A percentile compares a stretch with the other conserved stretches of the same genome.
These are phyloP conservation scores for Echium plantagineum DNA, from an alignment of 257 asterid genomes.

Conservation along the genomic window DNA sequence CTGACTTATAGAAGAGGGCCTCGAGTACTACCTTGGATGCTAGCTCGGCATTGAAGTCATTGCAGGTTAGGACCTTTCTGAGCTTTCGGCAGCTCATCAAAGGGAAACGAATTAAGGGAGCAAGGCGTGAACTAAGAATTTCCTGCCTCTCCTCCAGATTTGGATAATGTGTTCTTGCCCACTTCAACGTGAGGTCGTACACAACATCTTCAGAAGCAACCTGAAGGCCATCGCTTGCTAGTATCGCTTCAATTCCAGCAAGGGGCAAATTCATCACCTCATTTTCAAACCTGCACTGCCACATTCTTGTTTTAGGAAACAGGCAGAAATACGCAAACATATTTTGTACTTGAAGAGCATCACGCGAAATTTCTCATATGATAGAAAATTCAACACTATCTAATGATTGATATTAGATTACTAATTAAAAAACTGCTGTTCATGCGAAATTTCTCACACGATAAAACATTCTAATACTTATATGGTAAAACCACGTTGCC, in stretches of 20 bases:
- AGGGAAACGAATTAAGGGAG: constrained; percentile 15
- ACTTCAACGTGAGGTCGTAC: constrained; percentile 11
- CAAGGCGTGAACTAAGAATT: constrained; percentile 7
- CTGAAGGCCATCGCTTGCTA: constrained; percentile 13
- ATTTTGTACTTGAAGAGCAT: no score
- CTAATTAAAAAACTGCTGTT: no score
- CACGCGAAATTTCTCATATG: no score
- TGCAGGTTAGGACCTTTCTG: constrained; percentile 13
- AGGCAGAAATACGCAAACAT: not conserved
- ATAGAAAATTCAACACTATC: no score
- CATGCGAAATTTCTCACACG: no score
- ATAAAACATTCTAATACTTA: not conserved
- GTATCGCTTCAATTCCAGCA: constrained; percentile 7
- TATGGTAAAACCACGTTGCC: not conserved
- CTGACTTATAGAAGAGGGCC: constrained; percentile 16
- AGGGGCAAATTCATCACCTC: not conserved
- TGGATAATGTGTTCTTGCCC: constrained; percentile 16
- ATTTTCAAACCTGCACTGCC: not conserved
- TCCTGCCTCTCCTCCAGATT: constrained; percentile 11
- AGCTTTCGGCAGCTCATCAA: constrained; percentile 16
- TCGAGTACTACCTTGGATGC: constrained; percentile 11
- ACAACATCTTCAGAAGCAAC: constrained; percentile 17
- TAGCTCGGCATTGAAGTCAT: constrained; percentile 11
- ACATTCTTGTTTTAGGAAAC: not conserved
- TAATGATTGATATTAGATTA: no score